Evolutionary conservation across 352 stramenopile species (phyloP), one percentile per base, ranked within the genome.

Genomic region (Phytophthora constricta): DNA sequence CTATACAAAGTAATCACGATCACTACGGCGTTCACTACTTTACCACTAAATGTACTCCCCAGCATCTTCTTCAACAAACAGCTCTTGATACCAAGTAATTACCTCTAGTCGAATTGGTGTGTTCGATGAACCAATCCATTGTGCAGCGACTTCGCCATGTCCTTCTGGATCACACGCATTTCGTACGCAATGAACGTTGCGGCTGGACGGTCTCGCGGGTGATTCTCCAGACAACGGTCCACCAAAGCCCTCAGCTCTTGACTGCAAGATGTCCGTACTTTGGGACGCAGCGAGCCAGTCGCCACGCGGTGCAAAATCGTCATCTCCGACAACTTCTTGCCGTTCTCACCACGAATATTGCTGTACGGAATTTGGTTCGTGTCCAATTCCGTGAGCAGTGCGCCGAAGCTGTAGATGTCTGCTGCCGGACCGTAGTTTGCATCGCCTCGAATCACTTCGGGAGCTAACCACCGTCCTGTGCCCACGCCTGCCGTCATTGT

Each of bases 401-500:
- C 54, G 14, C 76, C 78, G 33, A 89, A 87, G 47, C 76, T 79
- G 68, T 87, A 89, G 37, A 89, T 72, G 56, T 89, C 80, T 9
- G 79, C 77, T 10, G 76, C 73, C 43, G 82, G 73, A 2, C 71
- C 73, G 58, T 89, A 86, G 23, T 72, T 43, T 2, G 70, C 72
- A 17, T 87, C 75, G 19, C 78, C 76, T 14, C 71, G 67, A 42
- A 77, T 76, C 22, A 89, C 67, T 39, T 89, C 80, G 0, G 80
- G 80, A 20, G 76, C 80, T 17, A 86, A 33, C 80, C 80, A 89
- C 4, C 80, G 74, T 43, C 77, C 75, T 9, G 80, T 89, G 20
- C 80, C 80, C 9, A 89, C 76, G 16, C 76, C 78, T 0, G 74
- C 74, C 11, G 66, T 77, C 61, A 77, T 82, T 10, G 72, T 82